Base-by-base conservation (phyloP, 2,329 filamentous ascomycete genomes). In the Leptoxyphium fumago region DNA sequence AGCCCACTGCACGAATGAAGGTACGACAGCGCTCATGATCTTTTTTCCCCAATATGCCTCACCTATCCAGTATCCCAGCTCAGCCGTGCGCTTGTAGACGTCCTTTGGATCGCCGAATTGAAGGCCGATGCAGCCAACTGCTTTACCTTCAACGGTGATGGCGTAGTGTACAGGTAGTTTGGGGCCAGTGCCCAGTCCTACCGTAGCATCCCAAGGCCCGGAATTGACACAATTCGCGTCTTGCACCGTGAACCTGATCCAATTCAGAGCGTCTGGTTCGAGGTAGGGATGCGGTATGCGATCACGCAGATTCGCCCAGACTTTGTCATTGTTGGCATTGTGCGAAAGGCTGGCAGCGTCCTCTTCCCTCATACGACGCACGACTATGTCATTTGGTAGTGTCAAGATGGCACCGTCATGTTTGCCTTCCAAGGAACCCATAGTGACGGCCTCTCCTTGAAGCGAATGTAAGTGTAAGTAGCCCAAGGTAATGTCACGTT, bases 21-120 rank as follows among this genome's bases (percentile, higher is more conserved):
- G 48, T n/a, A 64, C 43, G 14, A 56, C 56, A 43, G 58, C 59
- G 1, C 51, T 59, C 50, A 55, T 58, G 28, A 61, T 51, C 2
- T 60, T 60, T 38, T 51, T 48, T 1, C 64, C 62, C 62, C 61
- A 63, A 30, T 54, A 53, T 28, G 48, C 46, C 43, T 63, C 60
- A 13, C 56, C 59, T 10, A 68, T 45, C 66, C 66, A 69, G 51
- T 64, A 68, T 9, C 65, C 65, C 1, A 68, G 41, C 45, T 66
- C 63, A 1, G 60, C 65, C 1, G 53, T 55, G 44, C 64, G 63
- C 5, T 58, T 49, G 13, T 58, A 53, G 13, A 64, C 52, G 44
- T 66, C 64, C 29, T 36, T 10, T 3, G 28, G 15, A 13, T 29
- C 61, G 32, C 48, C 51, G 34, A 55, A 51, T 7, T 53, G 47